Evolutionary conservation across 352 stramenopile species (phyloP), one percentile per base, ranked within the genome.

Genomic region (Sclerospora graminicola): DNA sequence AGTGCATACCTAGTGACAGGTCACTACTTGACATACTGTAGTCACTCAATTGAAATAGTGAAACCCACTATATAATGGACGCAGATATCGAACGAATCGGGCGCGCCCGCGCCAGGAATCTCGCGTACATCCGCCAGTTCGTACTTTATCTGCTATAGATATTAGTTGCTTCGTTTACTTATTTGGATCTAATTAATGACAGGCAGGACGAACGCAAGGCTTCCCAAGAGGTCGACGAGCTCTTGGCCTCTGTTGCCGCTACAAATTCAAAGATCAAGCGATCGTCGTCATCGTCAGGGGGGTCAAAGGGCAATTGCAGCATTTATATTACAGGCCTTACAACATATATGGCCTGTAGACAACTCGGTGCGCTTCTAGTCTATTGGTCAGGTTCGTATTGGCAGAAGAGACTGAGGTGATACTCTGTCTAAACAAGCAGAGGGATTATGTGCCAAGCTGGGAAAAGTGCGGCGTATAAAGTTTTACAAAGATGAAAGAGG

Each of bases 401-500:
- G 20, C 14, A 14, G 18, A 11, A 33, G 3, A 27, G 13, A 28
- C 32, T 45, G 14, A 45, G 7, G 14, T 35, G 13, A 8, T 11
- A 4, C 37, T 43, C 6, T 27, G 10, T 23, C 5, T 26, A 8
- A 34, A 45, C 34, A 1, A 36, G 32, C 14, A 92, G 80, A 92
- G 64, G 64, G 59, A 13, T 38, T 88, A 19, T 88, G 76, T 50
- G 46, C 52, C 21, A 81, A 77, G 42, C 54, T 92, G 3, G 81
- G 81, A 43, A 89, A 87, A 55, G 81, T 92, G 46, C 71, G 77
- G 9, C 81, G 81, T 15, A 67, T 88, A 51, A 92, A 92, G 45
- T 90, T 92, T 42, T 92, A 92, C 68, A 78, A 88, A 39, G 67
- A 89, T 47, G 71, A 81, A 8, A 65, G 61, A 14, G 81, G 81